These are phyloP conservation scores for Aurantiochytrium sp. DNA, from an alignment of 108 stramenopile species.

Conservation along the genomic window DNA sequence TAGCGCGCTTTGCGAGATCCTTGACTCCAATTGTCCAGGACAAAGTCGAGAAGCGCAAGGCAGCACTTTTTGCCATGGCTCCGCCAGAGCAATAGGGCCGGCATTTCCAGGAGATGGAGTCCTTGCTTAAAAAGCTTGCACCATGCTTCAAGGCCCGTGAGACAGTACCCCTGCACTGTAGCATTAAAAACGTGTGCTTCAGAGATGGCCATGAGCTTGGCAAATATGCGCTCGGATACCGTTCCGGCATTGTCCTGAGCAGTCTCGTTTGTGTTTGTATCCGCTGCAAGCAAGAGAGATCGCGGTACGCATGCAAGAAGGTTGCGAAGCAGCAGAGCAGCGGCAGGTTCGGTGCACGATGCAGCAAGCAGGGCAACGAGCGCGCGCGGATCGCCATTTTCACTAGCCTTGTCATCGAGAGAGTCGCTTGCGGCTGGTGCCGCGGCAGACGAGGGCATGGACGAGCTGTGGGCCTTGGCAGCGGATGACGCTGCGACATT, in stretches of 20 bases:
- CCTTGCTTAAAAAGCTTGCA: neutral
- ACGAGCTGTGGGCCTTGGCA: too few species aligned
- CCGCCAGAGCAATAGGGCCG: neutral
- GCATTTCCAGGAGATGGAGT: neutral
- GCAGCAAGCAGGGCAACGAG: neutral
- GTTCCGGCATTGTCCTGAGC: neutral
- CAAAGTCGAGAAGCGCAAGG: neutral
- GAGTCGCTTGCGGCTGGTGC: too few species aligned
- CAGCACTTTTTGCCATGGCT: neutral
- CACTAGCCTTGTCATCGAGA: too few species aligned
- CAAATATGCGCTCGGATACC: neutral
- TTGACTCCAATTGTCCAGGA: constrained; percentile 3
- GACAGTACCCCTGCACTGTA: neutral
- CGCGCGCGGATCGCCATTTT: neutral
- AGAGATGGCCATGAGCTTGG: neutral
- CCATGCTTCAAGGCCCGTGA: neutral
- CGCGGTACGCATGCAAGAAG: neutral
- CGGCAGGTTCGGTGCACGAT: neutral
- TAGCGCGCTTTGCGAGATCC: neutral
- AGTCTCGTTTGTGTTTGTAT: neutral
- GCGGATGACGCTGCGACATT: too few species aligned
- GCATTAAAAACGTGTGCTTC: neutral
- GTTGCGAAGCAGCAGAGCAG: neutral
- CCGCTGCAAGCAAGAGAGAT: neutral
- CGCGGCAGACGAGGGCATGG: too few species aligned